phyloP scores from a whole-genome alignment of 805 yeast genomes.

The Wickerhamomyces queroliae region DNA sequence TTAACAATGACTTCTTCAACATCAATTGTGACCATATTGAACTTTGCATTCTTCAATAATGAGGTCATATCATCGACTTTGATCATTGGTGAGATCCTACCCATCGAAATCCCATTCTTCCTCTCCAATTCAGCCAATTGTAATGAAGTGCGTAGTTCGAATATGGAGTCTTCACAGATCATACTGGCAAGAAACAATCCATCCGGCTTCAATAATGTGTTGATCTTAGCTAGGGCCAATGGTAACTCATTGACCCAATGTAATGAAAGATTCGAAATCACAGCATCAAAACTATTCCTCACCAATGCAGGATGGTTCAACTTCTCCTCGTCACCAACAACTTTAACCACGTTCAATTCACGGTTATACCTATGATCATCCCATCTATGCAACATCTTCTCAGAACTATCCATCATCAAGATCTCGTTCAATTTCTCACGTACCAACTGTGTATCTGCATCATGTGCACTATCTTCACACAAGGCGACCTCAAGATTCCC shows the following conservation, averaged over 20 bases:
- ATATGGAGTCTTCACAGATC: conserved; percentile 83
- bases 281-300: conserved; percentile 54
- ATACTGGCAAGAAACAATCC: conserved; percentile 78
- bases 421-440: conserved; percentile 45
- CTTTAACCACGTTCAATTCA: conserved; percentile 39
- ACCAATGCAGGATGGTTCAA: conserved; percentile 37
- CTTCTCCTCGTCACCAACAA: conserved; percentile 64
- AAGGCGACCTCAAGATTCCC: conserved; percentile 50
- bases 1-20: conserved; percentile 78
- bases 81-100: conserved; percentile 77
- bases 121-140: conserved; percentile 83
- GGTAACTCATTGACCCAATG: conserved; percentile 92
- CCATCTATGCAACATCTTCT: conserved; percentile 48
- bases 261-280: conserved; percentile 63
- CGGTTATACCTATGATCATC: conserved; percentile 31
- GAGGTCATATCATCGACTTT: conserved; percentile 73
- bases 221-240: conserved; percentile 46
- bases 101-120: conserved; percentile 64
- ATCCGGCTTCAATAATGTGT: conserved; percentile 62
- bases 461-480: conserved; percentile 24
- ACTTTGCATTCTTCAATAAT: conserved; percentile 68
- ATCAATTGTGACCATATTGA: conserved; percentile 75
- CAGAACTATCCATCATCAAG: conserved; percentile 63
- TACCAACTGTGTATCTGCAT: conserved; percentile 48
- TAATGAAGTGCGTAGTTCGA: conserved; percentile 70